Base-by-base conservation (phyloP, 352 stramenopile genomes). In the Globisporangium carolinianum region DNA sequence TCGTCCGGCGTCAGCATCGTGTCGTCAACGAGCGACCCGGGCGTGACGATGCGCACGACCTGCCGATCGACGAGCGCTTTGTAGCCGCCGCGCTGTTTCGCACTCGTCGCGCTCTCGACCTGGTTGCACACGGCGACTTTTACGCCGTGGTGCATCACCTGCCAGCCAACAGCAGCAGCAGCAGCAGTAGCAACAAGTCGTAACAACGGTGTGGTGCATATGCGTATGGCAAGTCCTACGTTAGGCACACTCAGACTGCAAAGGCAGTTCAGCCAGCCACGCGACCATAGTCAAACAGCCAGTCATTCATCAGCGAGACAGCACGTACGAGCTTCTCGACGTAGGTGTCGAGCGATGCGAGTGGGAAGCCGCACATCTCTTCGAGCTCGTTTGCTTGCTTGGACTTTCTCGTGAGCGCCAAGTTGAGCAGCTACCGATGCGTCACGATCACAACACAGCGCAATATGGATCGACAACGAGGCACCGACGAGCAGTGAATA, bases 101-200 rank as follows among this genome's bases (percentile, higher is more conserved):
- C 79, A 18, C 51, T 67, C 1, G 66, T 68, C 11, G 63, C 81
- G n/a, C 66, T 81, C 82, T 92, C 80, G 7, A 87, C 67, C 70
- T 92, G 83, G 60, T 90, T 90, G 57, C 83, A 92, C 47, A 92
- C 85, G 2, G 83, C 83, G n/a, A 92, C 79, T 62, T 90, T 92
- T 1, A 88, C 68, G 6, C 83, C 83, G 58, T 92, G 83, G 58
- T 92, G 83, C 72, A 88, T 90, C 46, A 90, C 79, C 79, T 89
- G 46, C 5, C 8, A 52, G n/a, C 11, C 24, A 17, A 11, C 7
- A 47, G 42, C 42, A 47, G 42, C 7, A 47, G 42, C 42, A 47
- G 42, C 42, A 47, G 42, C 4, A 15, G 11, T 6, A 17, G 12
- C 11, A 47, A 32, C 24, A 32, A 32, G 24, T 32, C 24, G 24